Conservation (phyloP, 441 rosid genomes). For the Populus hybrid region DNA sequence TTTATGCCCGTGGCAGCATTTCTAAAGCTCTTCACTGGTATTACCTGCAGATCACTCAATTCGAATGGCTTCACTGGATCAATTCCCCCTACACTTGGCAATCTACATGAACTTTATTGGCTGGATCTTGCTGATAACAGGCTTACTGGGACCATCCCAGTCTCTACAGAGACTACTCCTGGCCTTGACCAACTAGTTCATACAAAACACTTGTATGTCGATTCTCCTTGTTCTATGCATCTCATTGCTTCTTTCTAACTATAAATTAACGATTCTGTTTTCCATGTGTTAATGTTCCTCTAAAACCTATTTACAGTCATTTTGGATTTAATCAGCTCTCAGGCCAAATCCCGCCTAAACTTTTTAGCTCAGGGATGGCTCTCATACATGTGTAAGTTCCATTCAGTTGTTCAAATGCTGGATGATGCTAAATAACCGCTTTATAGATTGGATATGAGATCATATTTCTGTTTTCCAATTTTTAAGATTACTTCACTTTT, state of each 20-base stretch:
- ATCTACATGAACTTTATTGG: conserved; percentile 57
- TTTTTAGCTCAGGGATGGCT: conserved; percentile 56
- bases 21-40: conserved; percentile 9
- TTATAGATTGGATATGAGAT: background rate
- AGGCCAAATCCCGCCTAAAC: conserved; percentile 51
- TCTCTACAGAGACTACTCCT: conserved; percentile 53
- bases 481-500: background rate
- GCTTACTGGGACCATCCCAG: conserved; percentile 65
- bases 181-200: conserved; percentile 73
- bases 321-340: conserved; percentile 63
- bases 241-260: background rate
- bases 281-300: background rate
- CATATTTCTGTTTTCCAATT: background rate
- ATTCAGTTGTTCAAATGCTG: background rate
- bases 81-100: conserved; percentile 75
- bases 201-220: conserved; percentile 68
- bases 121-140: conserved; percentile 77
- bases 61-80: conserved; percentile 59
- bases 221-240: conserved; percentile 2
- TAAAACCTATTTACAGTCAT: conserved; percentile 44
- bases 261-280: background rate
- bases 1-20: background rate
- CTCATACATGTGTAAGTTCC: conserved; percentile 70
- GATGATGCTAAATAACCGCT: background rate
- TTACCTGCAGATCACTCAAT: conserved; percentile 62